phyloP scores from a whole-genome alignment of 2,329 filamentous ascomycete species.

The Fusarium avenaceum region DNA sequence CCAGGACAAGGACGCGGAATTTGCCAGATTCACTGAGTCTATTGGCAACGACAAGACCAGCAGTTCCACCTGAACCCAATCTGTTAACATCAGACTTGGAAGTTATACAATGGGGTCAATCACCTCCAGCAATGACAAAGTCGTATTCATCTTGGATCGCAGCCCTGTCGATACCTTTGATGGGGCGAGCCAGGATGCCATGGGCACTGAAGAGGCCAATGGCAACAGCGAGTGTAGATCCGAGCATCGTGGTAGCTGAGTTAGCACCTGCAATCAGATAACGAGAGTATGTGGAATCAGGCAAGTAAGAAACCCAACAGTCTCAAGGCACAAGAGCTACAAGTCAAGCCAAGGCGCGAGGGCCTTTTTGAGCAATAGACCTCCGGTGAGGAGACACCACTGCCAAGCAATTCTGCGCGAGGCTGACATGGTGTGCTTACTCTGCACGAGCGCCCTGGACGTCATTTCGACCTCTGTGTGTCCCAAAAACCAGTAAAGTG shows the following conservation, averaged over 20 bases:
- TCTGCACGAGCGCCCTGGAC: background rate
- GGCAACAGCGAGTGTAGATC: background rate
- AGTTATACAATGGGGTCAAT: accelerated
- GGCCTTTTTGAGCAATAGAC: background rate
- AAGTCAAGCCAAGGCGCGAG: background rate
- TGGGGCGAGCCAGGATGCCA: background rate
- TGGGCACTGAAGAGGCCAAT: background rate
- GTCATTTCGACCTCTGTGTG: background rate
- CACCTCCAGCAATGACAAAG: constrained; percentile 22
- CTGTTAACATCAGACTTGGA: accelerated
- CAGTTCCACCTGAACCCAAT: background rate
- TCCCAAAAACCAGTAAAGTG: background rate
- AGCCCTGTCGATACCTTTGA: constrained; percentile 14
- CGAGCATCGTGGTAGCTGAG: background rate
- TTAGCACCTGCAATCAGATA: background rate
- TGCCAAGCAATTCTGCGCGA: background rate
- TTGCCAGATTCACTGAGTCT: constrained; percentile 26
- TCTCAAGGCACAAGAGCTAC: too few relatives aligned
- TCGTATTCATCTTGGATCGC: constrained; percentile 14
- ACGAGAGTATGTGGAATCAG: too few relatives aligned
- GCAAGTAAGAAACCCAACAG: too few relatives aligned
- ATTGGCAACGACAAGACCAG: constrained; percentile 20
- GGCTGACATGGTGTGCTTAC: background rate
- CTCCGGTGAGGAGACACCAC: too few relatives aligned
- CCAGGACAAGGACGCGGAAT: constrained; percentile 9